phyloP scores from a whole-genome alignment of 805 yeast species.

The Teunomyces aglyptinius region DNA sequence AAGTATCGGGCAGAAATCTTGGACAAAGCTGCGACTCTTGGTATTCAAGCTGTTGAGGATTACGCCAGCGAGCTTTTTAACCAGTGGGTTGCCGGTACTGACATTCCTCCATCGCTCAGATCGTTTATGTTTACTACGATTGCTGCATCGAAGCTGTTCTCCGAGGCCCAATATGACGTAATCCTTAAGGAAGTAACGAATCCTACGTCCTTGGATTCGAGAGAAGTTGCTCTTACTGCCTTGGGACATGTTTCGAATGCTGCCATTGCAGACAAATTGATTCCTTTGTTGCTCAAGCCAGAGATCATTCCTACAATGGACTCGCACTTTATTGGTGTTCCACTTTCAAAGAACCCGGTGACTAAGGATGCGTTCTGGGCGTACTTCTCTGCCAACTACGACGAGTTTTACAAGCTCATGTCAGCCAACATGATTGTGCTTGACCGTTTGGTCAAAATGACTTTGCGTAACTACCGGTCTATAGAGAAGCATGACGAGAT shows the following conservation, averaged over 20 bases:
- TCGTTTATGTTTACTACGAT: conserved; percentile 44
- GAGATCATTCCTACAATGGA: conserved; percentile 58
- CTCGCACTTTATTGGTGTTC: conserved; percentile 47
- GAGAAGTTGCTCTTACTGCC: conserved; percentile 57
- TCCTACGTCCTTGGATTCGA: conserved; percentile 56
- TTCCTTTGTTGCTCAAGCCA: conserved; percentile 41
- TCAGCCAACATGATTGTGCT: conserved; percentile 50
- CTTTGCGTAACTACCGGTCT: conserved; percentile 40
- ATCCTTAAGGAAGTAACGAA: conserved; percentile 46
- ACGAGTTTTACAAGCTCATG: conserved; percentile 41
- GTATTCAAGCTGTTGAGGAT: conserved; percentile 35
- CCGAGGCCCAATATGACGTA: conserved; percentile 32
- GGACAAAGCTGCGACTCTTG: conserved; percentile 37
- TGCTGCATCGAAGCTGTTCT: conserved; percentile 33
- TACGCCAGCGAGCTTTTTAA: conserved; percentile 32
- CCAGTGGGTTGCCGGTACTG: conserved; percentile 19
- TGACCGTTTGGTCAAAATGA: conserved; percentile 44
- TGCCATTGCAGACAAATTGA: conserved; percentile 35
- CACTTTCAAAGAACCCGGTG: conserved; percentile 46
- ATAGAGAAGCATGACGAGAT: conserved; percentile 35
- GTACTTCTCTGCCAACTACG: conserved; percentile 49
- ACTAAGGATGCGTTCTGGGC: conserved; percentile 48
- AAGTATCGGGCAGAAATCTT: conserved; percentile 41
- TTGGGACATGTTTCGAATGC: conserved; percentile 46
- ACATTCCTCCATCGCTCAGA: conserved; percentile 45